Conservation (phyloP, 73 alveolate genomes). For the Urostyla sp. region DNA sequence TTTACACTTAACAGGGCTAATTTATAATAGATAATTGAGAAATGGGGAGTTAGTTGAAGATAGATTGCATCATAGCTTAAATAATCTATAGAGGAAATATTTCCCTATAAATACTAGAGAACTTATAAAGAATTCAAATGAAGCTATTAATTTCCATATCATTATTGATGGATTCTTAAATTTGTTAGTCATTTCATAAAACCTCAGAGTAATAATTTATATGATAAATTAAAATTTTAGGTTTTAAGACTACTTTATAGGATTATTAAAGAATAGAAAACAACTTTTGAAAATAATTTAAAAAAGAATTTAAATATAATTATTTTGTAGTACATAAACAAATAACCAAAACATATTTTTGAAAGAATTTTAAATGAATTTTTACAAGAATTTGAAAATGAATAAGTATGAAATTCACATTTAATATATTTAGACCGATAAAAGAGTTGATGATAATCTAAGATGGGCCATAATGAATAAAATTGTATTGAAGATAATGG, state of each 20-base stretch:
- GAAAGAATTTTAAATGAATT: slow-evolving; percentile 5
- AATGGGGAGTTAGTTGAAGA: slow-evolving; percentile 5
- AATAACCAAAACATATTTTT: not conserved
- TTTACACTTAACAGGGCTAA: slow-evolving; percentile 25
- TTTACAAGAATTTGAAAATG: slow-evolving; percentile 12
- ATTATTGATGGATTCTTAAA: slow-evolving; percentile 61
- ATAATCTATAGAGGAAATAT: slow-evolving; percentile 24
- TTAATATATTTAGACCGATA: slow-evolving; percentile 21
- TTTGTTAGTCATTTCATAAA: slow-evolving; percentile 38
- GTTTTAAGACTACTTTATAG: slow-evolving; percentile 55
- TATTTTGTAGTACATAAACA: slow-evolving; percentile 40
- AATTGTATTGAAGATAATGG: slow-evolving; percentile 33
- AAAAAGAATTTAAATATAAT: slow-evolving; percentile 41
- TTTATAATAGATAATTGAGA: not conserved
- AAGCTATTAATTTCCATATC: slow-evolving; percentile 42
- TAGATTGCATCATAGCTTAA: slow-evolving; percentile 1
- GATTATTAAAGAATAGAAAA: slow-evolving; percentile 65
- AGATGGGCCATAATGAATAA: slow-evolving; percentile 65
- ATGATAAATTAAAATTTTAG: not conserved
- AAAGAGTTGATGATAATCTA: slow-evolving; percentile 48
- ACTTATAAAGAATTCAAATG: slow-evolving; percentile 37
- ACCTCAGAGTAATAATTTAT: slow-evolving; percentile 29
- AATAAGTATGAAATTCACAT: not conserved
- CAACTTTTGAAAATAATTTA: slow-evolving; percentile 42
- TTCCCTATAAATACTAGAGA: slow-evolving; percentile 69